phyloP scores from a whole-genome alignment of 192 early-diverging fungal genomes.

The Mortierella antarctica region DNA sequence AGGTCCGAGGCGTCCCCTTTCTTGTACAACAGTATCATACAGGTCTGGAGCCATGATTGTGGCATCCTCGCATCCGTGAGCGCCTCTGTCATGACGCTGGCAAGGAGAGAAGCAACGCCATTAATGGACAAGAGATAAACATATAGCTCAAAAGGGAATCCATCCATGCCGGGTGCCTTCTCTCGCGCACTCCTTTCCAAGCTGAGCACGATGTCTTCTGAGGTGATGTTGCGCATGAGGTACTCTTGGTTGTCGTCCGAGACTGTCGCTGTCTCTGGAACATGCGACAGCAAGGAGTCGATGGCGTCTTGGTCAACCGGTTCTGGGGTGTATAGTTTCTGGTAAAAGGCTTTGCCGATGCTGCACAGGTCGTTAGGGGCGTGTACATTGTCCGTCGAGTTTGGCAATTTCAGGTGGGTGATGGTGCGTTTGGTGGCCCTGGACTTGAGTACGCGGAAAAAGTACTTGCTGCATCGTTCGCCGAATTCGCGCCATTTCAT shows the following conservation, averaged over 20 bases:
- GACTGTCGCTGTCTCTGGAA: background rate
- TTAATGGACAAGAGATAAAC: background rate
- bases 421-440: slow-evolving; percentile 17
- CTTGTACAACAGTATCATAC: slow-evolving; percentile 35
- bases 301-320: slow-evolving; percentile 9
- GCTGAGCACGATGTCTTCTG: background rate
- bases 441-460: slow-evolving; percentile 11
- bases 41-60: slow-evolving; percentile 14
- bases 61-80: background rate
- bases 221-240: background rate
- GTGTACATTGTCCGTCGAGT: background rate
- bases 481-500: slow-evolving; percentile 25
- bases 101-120: background rate
- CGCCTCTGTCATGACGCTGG: background rate
- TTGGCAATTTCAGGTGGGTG: background rate
- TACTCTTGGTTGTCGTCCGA: background rate
- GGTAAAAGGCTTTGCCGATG: background rate
- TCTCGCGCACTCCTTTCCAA: background rate
- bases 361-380: background rate
- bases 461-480: too few relatives aligned
- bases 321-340: slow-evolving; percentile 16
- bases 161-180: background rate
- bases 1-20: slow-evolving; percentile 17
- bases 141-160: slow-evolving; percentile 10
- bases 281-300: background rate